These are phyloP conservation scores for Hippophae rhamnoides DNA, from an alignment of 306 rosid species.

Conservation along the genomic window DNA sequence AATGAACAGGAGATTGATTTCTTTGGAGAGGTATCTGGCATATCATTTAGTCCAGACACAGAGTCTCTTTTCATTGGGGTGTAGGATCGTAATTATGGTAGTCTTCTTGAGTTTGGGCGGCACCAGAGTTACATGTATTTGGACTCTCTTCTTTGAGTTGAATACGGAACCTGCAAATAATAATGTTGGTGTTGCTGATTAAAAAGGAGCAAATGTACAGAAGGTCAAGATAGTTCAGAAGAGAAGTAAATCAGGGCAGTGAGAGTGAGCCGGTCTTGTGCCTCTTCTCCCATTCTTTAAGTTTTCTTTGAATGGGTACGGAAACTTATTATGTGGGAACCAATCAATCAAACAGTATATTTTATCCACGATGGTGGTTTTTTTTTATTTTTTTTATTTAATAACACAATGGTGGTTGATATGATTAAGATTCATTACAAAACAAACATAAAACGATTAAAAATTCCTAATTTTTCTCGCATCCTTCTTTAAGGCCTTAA, in stretches of 20 bases:
- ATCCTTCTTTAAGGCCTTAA: too few relatives aligned
- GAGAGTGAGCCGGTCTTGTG: neutral
- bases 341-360: too few relatives aligned
- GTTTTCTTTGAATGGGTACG: too few relatives aligned
- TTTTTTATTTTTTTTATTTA: too few relatives aligned
- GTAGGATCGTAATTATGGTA: conserved; percentile 82
- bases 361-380: too few relatives aligned
- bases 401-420: too few relatives aligned
- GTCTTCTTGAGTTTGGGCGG: conserved; percentile 75
- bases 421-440: too few relatives aligned
- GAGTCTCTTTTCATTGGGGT: conserved; percentile 76
- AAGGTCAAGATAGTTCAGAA: conserved; percentile 16
- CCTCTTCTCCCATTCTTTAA: neutral
- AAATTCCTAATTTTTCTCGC: too few relatives aligned
- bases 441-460: too few relatives aligned
- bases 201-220: conserved; percentile 31
- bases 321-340: too few relatives aligned
- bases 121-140: conserved; percentile 47
- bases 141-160: conserved; percentile 39
- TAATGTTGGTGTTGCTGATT: conserved; percentile 15
- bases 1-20: conserved; percentile 79
- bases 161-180: conserved; percentile 1
- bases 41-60: conserved; percentile 91
- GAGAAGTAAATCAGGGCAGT: conserved; percentile 13
- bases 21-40: conserved; percentile 84